phyloP scores from a whole-genome alignment of 257 asterid species.

The Solanum medicagineum region DNA sequence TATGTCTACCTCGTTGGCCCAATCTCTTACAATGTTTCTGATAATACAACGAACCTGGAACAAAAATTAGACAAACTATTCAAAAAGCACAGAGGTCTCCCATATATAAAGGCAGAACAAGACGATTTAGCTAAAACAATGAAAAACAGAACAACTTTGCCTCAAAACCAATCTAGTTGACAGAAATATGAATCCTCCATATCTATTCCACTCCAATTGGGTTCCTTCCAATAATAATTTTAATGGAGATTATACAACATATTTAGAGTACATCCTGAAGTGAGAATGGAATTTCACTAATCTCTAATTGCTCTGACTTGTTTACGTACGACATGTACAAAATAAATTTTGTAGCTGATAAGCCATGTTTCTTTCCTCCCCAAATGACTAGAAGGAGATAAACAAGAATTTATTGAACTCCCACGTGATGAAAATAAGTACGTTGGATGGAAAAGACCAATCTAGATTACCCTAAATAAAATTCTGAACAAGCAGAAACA shows the following conservation, averaged over 20 bases:
- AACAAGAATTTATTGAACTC: background rate
- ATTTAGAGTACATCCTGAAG: background rate
- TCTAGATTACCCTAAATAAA: background rate
- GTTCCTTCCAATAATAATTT: background rate
- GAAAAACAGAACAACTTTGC: background rate
- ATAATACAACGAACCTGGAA: conserved; percentile 88
- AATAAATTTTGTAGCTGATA: background rate
- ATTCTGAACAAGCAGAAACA: background rate
- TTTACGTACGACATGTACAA: background rate
- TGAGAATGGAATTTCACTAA: background rate
- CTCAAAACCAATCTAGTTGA: background rate
- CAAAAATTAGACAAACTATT: background rate
- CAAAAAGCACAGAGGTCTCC: background rate
- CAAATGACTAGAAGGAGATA: background rate
- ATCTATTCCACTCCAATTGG: background rate
- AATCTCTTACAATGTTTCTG: conserved; percentile 92
- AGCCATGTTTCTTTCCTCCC: background rate
- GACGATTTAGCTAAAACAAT: background rate
- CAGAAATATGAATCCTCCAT: background rate
- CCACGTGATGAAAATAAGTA: background rate
- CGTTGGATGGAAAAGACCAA: background rate
- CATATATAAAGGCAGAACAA: background rate
- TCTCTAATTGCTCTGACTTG: background rate
- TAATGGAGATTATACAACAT: background rate
- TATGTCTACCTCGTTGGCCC: conserved; percentile 82